These are phyloP conservation scores for Hanseniaspora jakobsenii DNA, from an alignment of 805 yeast genomes.

Conservation along the genomic window DNA sequence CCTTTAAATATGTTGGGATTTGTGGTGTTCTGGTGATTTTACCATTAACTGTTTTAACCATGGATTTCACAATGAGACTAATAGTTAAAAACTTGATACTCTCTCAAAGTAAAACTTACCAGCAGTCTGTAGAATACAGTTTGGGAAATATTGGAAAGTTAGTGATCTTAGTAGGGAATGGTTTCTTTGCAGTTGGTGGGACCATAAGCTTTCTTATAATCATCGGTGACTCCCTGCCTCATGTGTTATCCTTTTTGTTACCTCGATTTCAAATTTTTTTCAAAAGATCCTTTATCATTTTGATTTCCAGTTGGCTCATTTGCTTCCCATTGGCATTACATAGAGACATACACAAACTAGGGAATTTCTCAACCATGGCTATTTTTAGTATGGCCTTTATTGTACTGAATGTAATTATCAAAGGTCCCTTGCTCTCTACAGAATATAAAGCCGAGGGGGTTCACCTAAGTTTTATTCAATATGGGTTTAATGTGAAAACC, in stretches of 20 bases:
- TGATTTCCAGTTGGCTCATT: conserved; percentile 54
- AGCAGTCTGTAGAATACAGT: conserved; percentile 69
- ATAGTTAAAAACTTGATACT: conserved; percentile 74
- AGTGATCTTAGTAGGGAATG: conserved; percentile 60
- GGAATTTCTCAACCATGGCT: conserved; percentile 80
- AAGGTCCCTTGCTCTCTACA: conserved; percentile 53
- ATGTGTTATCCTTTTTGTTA: conserved; percentile 38
- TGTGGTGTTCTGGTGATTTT: conserved; percentile 58
- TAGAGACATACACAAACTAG: conserved; percentile 69
- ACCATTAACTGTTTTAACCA: conserved; percentile 48
- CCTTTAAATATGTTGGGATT: conserved; percentile 69
- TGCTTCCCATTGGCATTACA: conserved; percentile 76
- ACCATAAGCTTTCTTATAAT: conserved; percentile 87
- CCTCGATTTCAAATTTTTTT: conserved; percentile 38
- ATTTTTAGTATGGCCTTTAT: conserved; percentile 72
- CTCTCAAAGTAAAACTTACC: conserved; percentile 66
- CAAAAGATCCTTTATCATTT: conserved; percentile 57
- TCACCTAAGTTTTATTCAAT: conserved; percentile 37
- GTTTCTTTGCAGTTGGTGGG: conserved; percentile 88
- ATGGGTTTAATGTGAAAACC: conserved; percentile 24
- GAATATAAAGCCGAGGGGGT: conserved; percentile 40
- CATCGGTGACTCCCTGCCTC: conserved; percentile 91
- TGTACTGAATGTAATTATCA: conserved; percentile 54
- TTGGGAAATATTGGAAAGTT: conserved; percentile 65
- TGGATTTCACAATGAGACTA: conserved; percentile 78